phyloP scores from a whole-genome alignment of 805 yeast species.

The Brettanomyces custersianus region DNA sequence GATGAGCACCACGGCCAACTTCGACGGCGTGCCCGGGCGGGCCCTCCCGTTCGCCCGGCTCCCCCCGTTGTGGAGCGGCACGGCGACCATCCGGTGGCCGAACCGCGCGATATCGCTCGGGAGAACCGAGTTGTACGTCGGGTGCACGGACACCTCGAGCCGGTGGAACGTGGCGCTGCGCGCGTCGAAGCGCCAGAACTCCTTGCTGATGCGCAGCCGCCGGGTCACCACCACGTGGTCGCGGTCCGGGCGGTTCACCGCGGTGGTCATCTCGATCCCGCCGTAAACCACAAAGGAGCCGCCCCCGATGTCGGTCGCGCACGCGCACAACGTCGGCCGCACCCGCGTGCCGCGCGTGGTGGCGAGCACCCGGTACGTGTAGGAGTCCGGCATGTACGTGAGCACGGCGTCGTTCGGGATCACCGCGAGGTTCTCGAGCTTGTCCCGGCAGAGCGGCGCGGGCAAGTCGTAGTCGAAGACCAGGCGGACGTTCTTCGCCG shows the following conservation, averaged over 20 bases:
- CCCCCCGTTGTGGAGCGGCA: not conserved
- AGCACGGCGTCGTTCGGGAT: slow-evolving; percentile 30
- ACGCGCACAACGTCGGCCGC: slow-evolving; percentile 40
- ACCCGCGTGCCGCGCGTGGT: not conserved
- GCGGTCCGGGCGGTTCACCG: slow-evolving; percentile 17
- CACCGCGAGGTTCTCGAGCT: slow-evolving; percentile 34
- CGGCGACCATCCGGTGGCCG: slow-evolving; percentile 18
- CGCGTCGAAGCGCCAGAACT: slow-evolving; percentile 53
- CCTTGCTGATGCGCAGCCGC: slow-evolving; percentile 28
- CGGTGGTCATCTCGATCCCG: slow-evolving; percentile 45
- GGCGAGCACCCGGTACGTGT: slow-evolving; percentile 16
- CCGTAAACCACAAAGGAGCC: slow-evolving; percentile 57
- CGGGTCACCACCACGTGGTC: slow-evolving; percentile 32
- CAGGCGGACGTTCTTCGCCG: slow-evolving; percentile 23
- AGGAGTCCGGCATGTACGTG: slow-evolving; percentile 31
- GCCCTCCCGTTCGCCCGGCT: not conserved
- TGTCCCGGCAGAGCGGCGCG: slow-evolving; percentile 33
- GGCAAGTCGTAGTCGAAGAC: slow-evolving; percentile 31
- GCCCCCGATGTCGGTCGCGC: slow-evolving; percentile 41
- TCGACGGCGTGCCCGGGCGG: not conserved
- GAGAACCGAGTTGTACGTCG: slow-evolving; percentile 17
- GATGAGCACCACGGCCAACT: slow-evolving; percentile 29
- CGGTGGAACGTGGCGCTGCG: slow-evolving; percentile 39
- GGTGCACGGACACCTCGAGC: slow-evolving; percentile 27
- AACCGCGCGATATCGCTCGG: slow-evolving; percentile 25